Base-by-base conservation (phyloP, 23 red algal species). In the Pyropia haitanensis region DNA sequence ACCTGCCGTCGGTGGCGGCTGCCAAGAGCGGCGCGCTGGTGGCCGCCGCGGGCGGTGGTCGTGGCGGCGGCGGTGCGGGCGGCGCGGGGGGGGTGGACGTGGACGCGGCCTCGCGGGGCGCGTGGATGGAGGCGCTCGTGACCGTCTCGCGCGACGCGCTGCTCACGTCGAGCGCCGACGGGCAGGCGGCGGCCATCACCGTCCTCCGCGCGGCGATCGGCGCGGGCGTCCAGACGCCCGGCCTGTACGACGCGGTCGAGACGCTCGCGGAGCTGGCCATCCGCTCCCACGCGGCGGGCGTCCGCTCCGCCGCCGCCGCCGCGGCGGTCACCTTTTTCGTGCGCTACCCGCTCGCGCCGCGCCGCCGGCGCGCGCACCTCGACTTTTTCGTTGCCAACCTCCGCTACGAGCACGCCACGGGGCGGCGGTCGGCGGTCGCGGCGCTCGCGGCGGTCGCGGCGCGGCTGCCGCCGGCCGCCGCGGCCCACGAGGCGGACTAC, bases 311-410 rank as follows among this genome's bases (percentile, higher is more conserved):
- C 1, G 77, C 71, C 27, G 72, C 61, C 15, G 53, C 73, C 4
- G 56, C 77, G 12, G 65, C 67, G 5, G 59, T 88, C 20, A 27
- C 51, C 2, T 88, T 88, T 71, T 21, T 72, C 27, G 67, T 88
- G 8, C 71, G 65, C 48, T 88, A 78, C 49, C 83, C 83, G 17
- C 27, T 88, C 55, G 55, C 64, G 22, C 65, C 72, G 17, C 77
- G 64, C 24, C 72, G 83, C 7, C 52, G 68, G 20, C 69, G 78
- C 22, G 70, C 75, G 56, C 50, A 82, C 13, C 65, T 91, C 50
- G 87, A 91, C 25, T 82, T 91, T 49, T 82, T 82, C 22, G 78
- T 91, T 12, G 53, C 70, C 10, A 81, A 91, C 60, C 71, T 91
- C 27, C 75, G 67, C 53, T 91, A 91, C 63, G 51, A 76, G 56